Conservation (phyloP, 2,329 filamentous ascomycete genomes). For the Aspergillus ustus region DNA sequence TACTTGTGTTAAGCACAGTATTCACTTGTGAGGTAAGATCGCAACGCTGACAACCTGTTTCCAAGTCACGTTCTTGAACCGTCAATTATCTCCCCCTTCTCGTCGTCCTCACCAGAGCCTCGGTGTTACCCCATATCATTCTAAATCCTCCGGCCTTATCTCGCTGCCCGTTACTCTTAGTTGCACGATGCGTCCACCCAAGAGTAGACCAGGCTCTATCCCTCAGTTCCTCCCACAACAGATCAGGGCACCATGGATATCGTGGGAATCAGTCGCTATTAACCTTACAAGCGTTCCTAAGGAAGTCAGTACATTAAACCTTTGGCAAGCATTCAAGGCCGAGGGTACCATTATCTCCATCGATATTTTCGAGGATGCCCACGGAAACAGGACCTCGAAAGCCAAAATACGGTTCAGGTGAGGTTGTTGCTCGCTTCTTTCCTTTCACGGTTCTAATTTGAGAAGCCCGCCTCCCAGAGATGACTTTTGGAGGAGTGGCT, state of each 20-base stretch:
- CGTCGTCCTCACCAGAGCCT: neutral
- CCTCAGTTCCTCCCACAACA: constrained; percentile 13
- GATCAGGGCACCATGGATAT: constrained; percentile 39
- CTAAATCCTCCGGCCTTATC: neutral
- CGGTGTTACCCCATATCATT: neutral
- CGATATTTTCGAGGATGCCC: constrained; percentile 56
- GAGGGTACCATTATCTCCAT: constrained; percentile 62
- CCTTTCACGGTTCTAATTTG: constrained; percentile 2
- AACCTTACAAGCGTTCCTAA: constrained; percentile 41
- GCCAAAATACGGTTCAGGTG: constrained; percentile 61
- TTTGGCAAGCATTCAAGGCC: constrained; percentile 58
- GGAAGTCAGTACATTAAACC: constrained; percentile 38
- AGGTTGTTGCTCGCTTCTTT: neutral
- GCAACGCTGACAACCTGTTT: neutral
- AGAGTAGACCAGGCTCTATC: neutral
- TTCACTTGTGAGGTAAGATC: neutral
- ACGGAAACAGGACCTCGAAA: constrained; percentile 44
- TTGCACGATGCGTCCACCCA: neutral
- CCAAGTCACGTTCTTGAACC: neutral
- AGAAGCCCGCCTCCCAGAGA: constrained; percentile 55
- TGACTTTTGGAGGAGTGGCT: constrained; percentile 55
- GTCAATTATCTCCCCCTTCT: neutral
- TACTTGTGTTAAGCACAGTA: neutral
- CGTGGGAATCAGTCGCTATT: constrained; percentile 46
- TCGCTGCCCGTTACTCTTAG: neutral